Conservation (phyloP, 164 flowering plant genomes). For the Piper longum region DNA sequence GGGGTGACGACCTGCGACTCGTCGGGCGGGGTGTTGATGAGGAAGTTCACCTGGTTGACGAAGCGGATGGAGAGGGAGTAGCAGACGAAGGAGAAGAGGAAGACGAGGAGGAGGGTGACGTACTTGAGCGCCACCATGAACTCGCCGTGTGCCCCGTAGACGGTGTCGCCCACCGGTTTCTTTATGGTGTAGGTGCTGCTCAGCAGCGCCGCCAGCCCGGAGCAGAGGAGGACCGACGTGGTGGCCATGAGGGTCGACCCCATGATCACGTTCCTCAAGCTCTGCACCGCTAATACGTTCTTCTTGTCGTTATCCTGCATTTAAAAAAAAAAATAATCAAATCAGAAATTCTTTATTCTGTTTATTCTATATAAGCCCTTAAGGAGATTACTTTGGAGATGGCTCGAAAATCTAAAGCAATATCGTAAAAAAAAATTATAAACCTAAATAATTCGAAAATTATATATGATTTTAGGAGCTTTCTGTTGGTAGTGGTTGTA, state of each 20-base stretch:
- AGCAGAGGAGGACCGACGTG: slow-evolving; percentile 61
- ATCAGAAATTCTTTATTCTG: too few species aligned
- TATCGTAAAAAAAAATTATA: too few species aligned
- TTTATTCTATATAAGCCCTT: too few species aligned
- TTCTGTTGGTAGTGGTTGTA: too few species aligned
- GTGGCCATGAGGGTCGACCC: slow-evolving; percentile 57
- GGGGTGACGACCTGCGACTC: slow-evolving; percentile 20
- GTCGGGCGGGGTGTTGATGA: slow-evolving; percentile 52
- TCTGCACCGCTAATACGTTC: slow-evolving; percentile 78
- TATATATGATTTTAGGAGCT: too few species aligned
- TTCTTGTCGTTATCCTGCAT: slow-evolving; percentile 83
- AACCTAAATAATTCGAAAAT: too few species aligned
- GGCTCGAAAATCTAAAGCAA: too few species aligned
- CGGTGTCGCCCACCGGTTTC: too few species aligned
- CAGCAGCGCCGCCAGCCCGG: slow-evolving; percentile 73
- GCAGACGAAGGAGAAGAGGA: slow-evolving; percentile 68
- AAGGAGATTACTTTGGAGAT: too few species aligned
- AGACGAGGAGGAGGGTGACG: slow-evolving; percentile 44
- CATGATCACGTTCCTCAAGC: slow-evolving; percentile 68
- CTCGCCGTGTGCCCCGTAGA: slow-evolving; percentile 69
- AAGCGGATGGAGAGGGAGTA: slow-evolving; percentile 66
- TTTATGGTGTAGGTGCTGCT: slow-evolving; percentile 61
- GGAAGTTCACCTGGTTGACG: too few species aligned
- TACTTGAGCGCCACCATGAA: slow-evolving; percentile 72
- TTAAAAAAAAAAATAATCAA: too few species aligned